phyloP scores from a whole-genome alignment of 2,329 filamentous ascomycete species.

The Periconia sp. region DNA sequence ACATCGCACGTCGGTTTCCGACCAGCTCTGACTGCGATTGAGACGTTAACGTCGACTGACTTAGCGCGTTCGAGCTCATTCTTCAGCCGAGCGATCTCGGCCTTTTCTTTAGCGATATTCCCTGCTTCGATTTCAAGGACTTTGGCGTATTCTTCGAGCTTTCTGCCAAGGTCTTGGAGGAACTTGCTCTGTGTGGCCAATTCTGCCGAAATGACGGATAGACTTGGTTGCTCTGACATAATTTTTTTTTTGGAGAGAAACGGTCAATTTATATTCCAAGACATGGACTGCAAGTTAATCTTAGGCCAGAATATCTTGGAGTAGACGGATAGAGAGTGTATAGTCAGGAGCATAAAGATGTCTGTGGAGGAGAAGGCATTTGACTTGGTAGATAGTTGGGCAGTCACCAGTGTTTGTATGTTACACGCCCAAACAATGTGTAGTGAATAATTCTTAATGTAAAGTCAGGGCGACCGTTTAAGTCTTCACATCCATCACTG shows the following conservation, averaged over 20 bases:
- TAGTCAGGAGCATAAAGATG: too few relatives aligned
- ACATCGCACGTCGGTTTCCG: neutral
- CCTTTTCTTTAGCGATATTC: conserved; percentile 21
- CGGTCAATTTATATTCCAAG: too few relatives aligned
- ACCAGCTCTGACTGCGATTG: conserved; percentile 2
- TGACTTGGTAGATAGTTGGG: too few relatives aligned
- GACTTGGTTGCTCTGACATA: conserved; percentile 2
- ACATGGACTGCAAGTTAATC: too few relatives aligned
- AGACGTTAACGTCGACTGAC: conserved; percentile 3
- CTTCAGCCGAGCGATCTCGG: neutral
- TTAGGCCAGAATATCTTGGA: too few relatives aligned
- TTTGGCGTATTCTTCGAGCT: conserved; percentile 20
- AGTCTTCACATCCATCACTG: too few relatives aligned
- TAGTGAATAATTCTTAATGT: too few relatives aligned
- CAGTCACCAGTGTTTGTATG: too few relatives aligned
- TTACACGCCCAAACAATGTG: too few relatives aligned
- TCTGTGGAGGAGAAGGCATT: too few relatives aligned
- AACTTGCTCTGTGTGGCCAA: conserved; percentile 20
- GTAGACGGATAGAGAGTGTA: neutral
- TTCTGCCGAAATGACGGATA: conserved; percentile 27
- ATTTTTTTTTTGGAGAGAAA: neutral
- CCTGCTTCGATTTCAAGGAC: conserved; percentile 30
- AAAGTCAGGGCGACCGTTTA: too few relatives aligned
- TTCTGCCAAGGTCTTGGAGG: conserved; percentile 19
- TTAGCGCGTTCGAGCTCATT: neutral